Evolutionary conservation across 345 rosid genomes (phyloP), one percentile per base, ranked within the genome.

Genomic region (Citrus inodora): DNA sequence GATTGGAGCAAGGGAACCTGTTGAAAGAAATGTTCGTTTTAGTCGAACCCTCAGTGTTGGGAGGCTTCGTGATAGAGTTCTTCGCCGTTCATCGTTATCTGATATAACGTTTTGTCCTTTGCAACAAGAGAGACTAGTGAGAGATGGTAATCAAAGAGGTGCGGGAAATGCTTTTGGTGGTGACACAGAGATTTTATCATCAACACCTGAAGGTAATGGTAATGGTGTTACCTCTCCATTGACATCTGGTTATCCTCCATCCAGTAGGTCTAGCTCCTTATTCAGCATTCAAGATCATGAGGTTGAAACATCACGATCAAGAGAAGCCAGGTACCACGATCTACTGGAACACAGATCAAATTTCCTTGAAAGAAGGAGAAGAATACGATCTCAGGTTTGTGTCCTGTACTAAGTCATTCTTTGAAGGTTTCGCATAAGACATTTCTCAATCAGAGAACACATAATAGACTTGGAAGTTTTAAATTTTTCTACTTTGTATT

Each of bases 1-100:
- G 81, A 80, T 73, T 22, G 90, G 83, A 67, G 87, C 84, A 59
- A 88, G 88, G 19, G 97, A 91, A 68, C 92, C 94, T 70, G 87
- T 85, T 67, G 98, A 96, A 9, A 82, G 89, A 70, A 96, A 94
- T 87, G 97, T 92, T 82, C 87, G 89, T 64, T 96, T 92, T 87
- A 94, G 97, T 73, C 85, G 99, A 82, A 90, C 99, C 24, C 85
- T 96, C 58, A 96, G 99, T 86, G 98, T 96, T 73, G 99, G 99
- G 79, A 87, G 99, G 85, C 97, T 96, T 67, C 97, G 98, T 64
- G 98, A 96, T 33, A 89, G 99, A 84, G 99, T 96, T 83, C 94
- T 96, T 77, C 94, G 92, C 22, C 82, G 95, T 32, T 89, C 98
- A 64, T 86, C 98, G 33, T 80, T 88, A 42, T 80, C 97, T 73